Evolutionary conservation across 75 land plant genomes (phyloP).

Genomic region (Ceratopteris richardii): DNA sequence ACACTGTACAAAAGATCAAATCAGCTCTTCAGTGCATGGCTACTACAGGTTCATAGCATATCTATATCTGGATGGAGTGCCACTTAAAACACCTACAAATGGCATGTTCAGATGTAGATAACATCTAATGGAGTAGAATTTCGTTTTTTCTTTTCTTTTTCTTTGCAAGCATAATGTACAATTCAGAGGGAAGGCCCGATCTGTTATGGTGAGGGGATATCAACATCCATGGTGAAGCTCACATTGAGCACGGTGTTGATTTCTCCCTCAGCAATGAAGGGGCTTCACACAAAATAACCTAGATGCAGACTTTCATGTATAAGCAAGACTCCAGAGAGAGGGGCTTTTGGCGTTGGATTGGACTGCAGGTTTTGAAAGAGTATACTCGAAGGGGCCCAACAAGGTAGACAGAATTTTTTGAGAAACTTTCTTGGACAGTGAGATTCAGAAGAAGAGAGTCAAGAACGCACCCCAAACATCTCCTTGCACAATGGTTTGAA

Average conservation of each 20-base stretch:
- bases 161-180: not conserved
- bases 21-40: constrained; percentile 49
- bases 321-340: too few relatives aligned
- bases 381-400: too few relatives aligned
- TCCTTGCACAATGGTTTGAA: constrained; percentile 29
- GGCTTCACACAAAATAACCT: not conserved
- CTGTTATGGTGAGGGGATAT: constrained; percentile 7
- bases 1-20: constrained; percentile 77
- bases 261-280: constrained; percentile 11
- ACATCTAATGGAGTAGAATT: not conserved
- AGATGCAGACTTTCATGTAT: not conserved
- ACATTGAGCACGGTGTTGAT: constrained; percentile 15
- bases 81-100: not conserved
- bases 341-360: not conserved
- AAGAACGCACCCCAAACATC: constrained; percentile 59
- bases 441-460: constrained; percentile 34
- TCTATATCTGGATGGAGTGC: not conserved
- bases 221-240: constrained; percentile 4
- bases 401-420: too few relatives aligned
- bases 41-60: too few relatives aligned
- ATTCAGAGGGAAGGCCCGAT: not conserved
- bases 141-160: too few relatives aligned
- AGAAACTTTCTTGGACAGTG: too few relatives aligned
- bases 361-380: too few relatives aligned
- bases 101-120: too few relatives aligned